These are phyloP conservation scores for Coniochaeta sp. DNA, from an alignment of 2,329 filamentous ascomycete genomes.

Conservation along the genomic window DNA sequence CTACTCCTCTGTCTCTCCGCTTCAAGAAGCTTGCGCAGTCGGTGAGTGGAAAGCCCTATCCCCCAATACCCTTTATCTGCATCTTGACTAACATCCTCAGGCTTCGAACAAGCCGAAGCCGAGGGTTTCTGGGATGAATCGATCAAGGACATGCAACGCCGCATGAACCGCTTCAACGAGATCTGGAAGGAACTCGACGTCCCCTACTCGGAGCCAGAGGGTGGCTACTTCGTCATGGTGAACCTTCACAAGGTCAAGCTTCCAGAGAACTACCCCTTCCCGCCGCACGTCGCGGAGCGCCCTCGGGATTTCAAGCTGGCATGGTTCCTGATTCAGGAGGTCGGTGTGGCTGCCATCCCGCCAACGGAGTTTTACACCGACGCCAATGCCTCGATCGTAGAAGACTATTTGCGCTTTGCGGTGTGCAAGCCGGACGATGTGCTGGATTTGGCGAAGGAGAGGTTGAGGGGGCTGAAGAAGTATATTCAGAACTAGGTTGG, in stretches of 20 bases:
- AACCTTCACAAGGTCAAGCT: conserved; percentile 85
- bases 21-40: conserved; percentile 87
- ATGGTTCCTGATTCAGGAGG: conserved; percentile 93
- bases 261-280: conserved; percentile 78
- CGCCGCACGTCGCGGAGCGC: conserved; percentile 73
- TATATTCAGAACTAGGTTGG: conserved; percentile 41
- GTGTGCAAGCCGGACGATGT: conserved; percentile 91
- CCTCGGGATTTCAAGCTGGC: conserved; percentile 87
- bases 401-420: conserved; percentile 89
- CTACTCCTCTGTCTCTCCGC: conserved; percentile 82
- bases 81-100: conserved; percentile 1
- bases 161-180: conserved; percentile 78
- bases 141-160: conserved; percentile 79
- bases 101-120: conserved; percentile 80
- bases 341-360: conserved; percentile 92
- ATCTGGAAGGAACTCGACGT: conserved; percentile 69
- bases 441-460: conserved; percentile 66
- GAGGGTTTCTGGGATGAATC: conserved; percentile 82
- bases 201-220: conserved; percentile 84
- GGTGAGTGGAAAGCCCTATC: conserved; percentile 22
- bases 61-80: not conserved
- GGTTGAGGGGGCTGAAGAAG: conserved; percentile 63
- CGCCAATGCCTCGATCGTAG: conserved; percentile 69
- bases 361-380: conserved; percentile 95
- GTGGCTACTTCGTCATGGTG: conserved; percentile 91